Evolutionary conservation across 163 green algal species (phyloP), one percentile per base, ranked within the genome.

Genomic region (Chlamydomonas reinhardtii): DNA sequence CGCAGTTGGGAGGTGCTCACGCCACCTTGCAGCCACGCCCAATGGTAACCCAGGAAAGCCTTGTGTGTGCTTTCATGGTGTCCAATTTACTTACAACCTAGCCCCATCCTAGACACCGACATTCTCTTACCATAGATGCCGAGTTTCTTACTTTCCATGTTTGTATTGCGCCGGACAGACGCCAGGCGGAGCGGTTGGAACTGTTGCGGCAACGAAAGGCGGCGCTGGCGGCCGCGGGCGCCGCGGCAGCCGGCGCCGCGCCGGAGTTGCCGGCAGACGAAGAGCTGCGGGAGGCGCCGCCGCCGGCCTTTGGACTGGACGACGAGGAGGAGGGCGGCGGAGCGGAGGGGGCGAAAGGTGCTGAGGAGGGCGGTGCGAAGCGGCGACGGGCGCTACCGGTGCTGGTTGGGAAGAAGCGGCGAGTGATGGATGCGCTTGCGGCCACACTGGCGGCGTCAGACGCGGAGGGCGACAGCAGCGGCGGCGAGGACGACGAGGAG

Each of bases 271-370:
- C 80, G 3, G 6, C 31, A 25, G 80, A 86, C 35, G 80, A 86
- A 9, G 80, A 86, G 69, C 80, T 86, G 14, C 52, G 80, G 16
- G 80, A 86, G 56, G 80, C 80, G 27, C 80, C 80, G 8, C 70
- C 69, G 54, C 80, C 80, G 5, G 70, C 69, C 16, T 86, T 86
- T 32, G 69, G 35, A 9, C 0, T 70, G 16, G 82, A 86, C 32
- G 81, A 73, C 9, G 87, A 82, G 14, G 82, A 66, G 72, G 87
- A 87, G 76, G 82, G 81, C 27, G 87, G 56, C 27, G 59, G 31
- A 15, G 77, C 76, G 25, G 43, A 74, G 20, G 86, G 82, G 61
- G 76, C 68, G 39, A 73, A 61, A 16, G 61, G 31, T 25, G 35
- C 11, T 1, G 15, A 20, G 32, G 15, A 39, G 25, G 59, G 24